Conservation (phyloP, 805 yeast species). For the Candida insectorum region DNA sequence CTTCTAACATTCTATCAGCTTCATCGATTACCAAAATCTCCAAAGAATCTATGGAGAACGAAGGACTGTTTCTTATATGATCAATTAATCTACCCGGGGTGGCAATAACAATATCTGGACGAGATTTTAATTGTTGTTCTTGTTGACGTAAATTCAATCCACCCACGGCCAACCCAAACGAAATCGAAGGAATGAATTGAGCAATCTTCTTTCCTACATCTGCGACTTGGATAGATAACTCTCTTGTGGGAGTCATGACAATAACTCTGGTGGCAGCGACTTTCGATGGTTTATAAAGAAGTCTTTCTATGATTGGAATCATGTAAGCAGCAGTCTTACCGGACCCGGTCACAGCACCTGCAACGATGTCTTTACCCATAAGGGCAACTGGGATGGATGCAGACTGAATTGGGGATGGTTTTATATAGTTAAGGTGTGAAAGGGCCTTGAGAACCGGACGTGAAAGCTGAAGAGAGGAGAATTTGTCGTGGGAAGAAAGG, state of each 20-base stretch:
- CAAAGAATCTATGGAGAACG: conserved; percentile 84
- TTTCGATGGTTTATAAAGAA: conserved; percentile 83
- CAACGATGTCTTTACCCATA: conserved; percentile 93
- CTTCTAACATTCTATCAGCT: conserved; percentile 99
- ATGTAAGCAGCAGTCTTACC: conserved; percentile 99
- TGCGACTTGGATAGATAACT: conserved; percentile 90
- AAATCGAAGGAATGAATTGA: conserved; percentile 66
- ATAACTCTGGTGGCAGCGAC: conserved; percentile 87
- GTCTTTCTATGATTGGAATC: conserved; percentile 92
- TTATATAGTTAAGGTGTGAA: conserved; percentile 73
- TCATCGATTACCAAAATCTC: conserved; percentile 94
- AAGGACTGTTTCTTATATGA: conserved; percentile 92
- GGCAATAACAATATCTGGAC: conserved; percentile 96
- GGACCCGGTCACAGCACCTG: conserved; percentile 99
- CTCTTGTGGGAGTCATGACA: conserved; percentile 94
- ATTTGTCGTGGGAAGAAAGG: conserved; percentile 54
- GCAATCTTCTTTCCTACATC: conserved; percentile 90
- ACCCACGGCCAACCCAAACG: conserved; percentile 97
- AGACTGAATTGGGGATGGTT: conserved; percentile 92
- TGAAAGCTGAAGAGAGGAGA: conserved; percentile 76
- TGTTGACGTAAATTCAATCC: conserved; percentile 94
- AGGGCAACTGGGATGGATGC: conserved; percentile 92
- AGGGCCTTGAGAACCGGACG: conserved; percentile 88
- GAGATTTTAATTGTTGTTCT: conserved; percentile 85
- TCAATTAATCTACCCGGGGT: conserved; percentile 99